Conservation (phyloP, 495 filamentous ascomycete species). For the Lasiosphaeria hispida region DNA sequence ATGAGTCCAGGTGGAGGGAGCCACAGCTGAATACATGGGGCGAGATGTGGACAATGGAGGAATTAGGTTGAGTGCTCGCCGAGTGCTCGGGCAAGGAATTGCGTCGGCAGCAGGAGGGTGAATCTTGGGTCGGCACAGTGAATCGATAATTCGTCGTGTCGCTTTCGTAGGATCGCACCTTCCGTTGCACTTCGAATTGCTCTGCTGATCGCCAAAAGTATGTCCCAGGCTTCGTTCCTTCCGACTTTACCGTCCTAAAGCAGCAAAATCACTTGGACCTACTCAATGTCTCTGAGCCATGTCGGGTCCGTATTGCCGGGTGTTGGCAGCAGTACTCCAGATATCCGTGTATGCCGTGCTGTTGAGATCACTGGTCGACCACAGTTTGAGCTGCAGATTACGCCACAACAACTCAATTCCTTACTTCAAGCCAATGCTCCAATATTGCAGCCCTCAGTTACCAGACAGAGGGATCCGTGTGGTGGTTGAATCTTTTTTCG, state of each 20-base stretch:
- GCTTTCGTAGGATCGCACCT: not conserved
- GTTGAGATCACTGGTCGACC: too few species aligned
- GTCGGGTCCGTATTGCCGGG: not conserved
- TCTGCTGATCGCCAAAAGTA: not conserved
- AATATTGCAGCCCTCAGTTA: too few species aligned
- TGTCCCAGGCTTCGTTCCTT: not conserved
- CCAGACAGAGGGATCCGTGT: too few species aligned
- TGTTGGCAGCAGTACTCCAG: not conserved
- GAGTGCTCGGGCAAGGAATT: not conserved
- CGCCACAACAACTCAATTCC: too few species aligned
- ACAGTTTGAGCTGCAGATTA: too few species aligned
- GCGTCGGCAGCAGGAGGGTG: not conserved
- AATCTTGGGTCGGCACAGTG: not conserved
- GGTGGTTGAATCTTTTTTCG: too few species aligned
- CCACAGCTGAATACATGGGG: slow-evolving; percentile 24
- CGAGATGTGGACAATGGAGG: not conserved
- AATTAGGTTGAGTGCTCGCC: not conserved
- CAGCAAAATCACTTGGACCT: not conserved
- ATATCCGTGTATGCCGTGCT: not conserved
- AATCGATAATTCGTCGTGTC: not conserved
- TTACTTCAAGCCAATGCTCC: too few species aligned
- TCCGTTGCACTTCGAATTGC: not conserved
- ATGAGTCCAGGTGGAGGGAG: slow-evolving; percentile 4
- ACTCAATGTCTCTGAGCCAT: slow-evolving; percentile 1
- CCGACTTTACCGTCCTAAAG: not conserved